Evolutionary conservation across 495 filamentous ascomycete species (phyloP).

Genomic region (Tuber brumale): DNA sequence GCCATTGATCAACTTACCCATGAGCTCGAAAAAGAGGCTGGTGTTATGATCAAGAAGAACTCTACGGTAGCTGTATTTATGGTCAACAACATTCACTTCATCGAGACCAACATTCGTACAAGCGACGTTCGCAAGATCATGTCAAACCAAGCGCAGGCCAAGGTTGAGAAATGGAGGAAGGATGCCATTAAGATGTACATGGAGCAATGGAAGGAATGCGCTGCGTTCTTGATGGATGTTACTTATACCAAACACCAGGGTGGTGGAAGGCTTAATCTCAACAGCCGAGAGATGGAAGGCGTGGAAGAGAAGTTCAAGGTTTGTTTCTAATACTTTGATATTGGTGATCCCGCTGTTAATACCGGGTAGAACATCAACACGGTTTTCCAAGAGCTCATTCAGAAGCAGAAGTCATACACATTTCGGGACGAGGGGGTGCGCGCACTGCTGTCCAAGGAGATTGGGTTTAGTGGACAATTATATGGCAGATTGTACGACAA

Average conservation of each 20-base stretch:
- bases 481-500: slow-evolving; percentile 95
- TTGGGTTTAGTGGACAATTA: slow-evolving; percentile 83
- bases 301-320: slow-evolving; percentile 89
- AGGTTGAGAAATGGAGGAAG: slow-evolving; percentile 79
- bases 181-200: slow-evolving; percentile 74
- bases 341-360: slow-evolving; percentile 10
- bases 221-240: slow-evolving; percentile 76
- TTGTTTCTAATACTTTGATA: neutral
- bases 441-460: slow-evolving; percentile 65
- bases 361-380: slow-evolving; percentile 63
- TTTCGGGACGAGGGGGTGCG: slow-evolving; percentile 83
- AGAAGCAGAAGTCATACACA: slow-evolving; percentile 66
- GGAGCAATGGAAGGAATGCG: slow-evolving; percentile 83
- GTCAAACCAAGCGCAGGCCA: slow-evolving; percentile 54
- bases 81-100: slow-evolving; percentile 76
- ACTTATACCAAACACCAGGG: slow-evolving; percentile 69
- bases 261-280: slow-evolving; percentile 71
- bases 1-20: slow-evolving; percentile 74
- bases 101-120: slow-evolving; percentile 75
- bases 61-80: slow-evolving; percentile 79
- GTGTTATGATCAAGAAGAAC: slow-evolving; percentile 67
- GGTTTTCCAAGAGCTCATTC: slow-evolving; percentile 78
- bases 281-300: slow-evolving; percentile 82
- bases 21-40: slow-evolving; percentile 67
- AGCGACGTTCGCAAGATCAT: slow-evolving; percentile 73